Percentiles rank a stretch among this genome's conserved stretches.
Evolutionary conservation across 2,329 filamentous ascomycete species (phyloP).

Genomic region (Exutisphaerella laricina): DNA sequence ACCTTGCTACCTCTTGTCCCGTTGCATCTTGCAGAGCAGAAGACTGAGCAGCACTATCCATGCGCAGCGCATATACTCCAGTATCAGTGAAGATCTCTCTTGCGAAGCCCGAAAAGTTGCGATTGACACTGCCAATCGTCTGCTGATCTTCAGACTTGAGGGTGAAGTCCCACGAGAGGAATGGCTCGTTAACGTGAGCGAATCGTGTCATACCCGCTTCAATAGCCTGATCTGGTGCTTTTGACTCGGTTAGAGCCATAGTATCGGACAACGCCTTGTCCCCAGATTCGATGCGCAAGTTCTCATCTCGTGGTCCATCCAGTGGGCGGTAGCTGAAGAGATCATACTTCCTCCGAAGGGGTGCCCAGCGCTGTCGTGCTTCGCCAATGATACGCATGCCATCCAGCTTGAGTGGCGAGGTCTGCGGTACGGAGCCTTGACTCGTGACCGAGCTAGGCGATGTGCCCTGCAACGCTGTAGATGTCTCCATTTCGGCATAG

Average conservation of each 20-base stretch:
- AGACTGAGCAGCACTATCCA: constrained; percentile 53
- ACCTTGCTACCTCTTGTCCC: constrained; percentile 24
- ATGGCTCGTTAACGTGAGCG: constrained; percentile 57
- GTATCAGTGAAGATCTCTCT: constrained; percentile 62
- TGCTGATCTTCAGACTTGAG: constrained; percentile 47
- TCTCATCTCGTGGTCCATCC: constrained; percentile 31
- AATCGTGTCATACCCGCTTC: constrained; percentile 53
- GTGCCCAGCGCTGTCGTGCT: constrained; percentile 60
- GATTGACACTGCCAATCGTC: constrained; percentile 57
- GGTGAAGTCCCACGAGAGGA: constrained; percentile 61
- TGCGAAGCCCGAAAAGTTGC: constrained; percentile 58
- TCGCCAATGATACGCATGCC: constrained; percentile 60
- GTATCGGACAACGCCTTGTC: constrained; percentile 41
- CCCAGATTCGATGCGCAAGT: constrained; percentile 32
- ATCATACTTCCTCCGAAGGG: constrained; percentile 58
- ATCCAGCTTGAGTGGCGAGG: constrained; percentile 49
- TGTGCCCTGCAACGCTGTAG: constrained; percentile 42
- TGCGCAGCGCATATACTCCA: constrained; percentile 58
- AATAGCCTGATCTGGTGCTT: constrained; percentile 35
- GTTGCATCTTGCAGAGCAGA: constrained; percentile 24
- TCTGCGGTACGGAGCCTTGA: constrained; percentile 42
- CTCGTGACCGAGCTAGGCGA: constrained; percentile 40
- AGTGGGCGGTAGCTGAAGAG: constrained; percentile 53
- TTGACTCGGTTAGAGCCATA: constrained; percentile 43
- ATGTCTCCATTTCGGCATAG: constrained; percentile 27